phyloP scores from a whole-genome alignment of 192 early-diverging fungal species.

The Cetraspora pellucida region DNA sequence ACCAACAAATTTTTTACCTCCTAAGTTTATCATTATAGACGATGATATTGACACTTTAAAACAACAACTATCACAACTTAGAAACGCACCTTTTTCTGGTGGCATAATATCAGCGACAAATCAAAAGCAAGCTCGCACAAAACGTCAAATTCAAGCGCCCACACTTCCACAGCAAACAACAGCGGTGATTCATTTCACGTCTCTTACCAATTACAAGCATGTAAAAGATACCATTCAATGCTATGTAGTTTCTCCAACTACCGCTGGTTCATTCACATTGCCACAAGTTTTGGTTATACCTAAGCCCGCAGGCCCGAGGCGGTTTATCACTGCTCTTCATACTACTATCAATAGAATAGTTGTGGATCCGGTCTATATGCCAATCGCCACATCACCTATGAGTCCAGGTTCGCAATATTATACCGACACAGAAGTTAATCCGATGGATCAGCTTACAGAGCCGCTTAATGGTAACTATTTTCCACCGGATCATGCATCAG shows the following conservation, averaged over 20 bases:
- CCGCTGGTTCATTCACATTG: conserved; percentile 30
- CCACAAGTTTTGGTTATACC: conserved; percentile 62
- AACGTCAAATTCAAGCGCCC: conserved; percentile 34
- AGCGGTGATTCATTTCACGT: conserved; percentile 61
- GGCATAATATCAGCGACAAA: conserved; percentile 26
- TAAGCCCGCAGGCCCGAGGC: conserved; percentile 63
- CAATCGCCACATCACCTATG: conserved; percentile 60
- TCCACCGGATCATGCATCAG: too few species aligned
- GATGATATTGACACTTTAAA: conserved; percentile 56
- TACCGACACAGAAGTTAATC: neutral
- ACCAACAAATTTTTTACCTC: conserved; percentile 24
- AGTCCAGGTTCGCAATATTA: conserved; percentile 40
- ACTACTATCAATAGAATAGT: conserved; percentile 56
- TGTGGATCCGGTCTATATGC: conserved; percentile 54
- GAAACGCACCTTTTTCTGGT: conserved; percentile 31
- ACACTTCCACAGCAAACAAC: conserved; percentile 46
- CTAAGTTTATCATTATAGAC: conserved; percentile 61
- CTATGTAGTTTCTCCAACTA: conserved; percentile 35
- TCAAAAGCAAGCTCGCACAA: conserved; percentile 33
- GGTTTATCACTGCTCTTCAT: conserved; percentile 60
- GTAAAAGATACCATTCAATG: conserved; percentile 52
- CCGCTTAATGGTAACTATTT: neutral
- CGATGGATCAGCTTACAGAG: neutral
- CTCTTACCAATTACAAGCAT: conserved; percentile 53
- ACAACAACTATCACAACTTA: conserved; percentile 48